Percentiles rank a stretch among this genome's conserved stretches.
These are phyloP conservation scores for Corymbia citriodora DNA, from an alignment of 441 rosid species.

Conservation along the genomic window DNA sequence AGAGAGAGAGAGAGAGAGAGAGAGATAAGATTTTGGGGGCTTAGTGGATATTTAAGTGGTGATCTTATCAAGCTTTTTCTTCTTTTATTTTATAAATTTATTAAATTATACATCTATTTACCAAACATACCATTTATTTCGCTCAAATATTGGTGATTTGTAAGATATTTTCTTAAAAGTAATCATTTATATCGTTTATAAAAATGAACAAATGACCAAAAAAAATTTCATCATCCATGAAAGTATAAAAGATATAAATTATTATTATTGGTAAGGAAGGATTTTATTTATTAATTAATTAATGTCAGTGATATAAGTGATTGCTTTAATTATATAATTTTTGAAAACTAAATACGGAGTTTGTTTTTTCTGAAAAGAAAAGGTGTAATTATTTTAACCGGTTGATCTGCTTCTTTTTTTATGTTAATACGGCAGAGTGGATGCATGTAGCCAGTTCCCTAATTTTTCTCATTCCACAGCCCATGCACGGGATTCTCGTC, in stretches of 20 bases:
- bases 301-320: rapidly evolving
- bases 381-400: background rate
- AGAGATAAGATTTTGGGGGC: background rate
- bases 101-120: background rate
- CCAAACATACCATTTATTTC: background rate
- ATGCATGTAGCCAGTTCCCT: background rate
- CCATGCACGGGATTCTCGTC: background rate
- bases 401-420: background rate
- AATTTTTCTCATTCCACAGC: background rate
- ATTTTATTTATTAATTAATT: background rate
- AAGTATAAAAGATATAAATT: background rate
- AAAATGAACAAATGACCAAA: too few species aligned
- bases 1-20: background rate
- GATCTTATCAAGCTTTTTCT: background rate
- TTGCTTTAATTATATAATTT: background rate
- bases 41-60: background rate
- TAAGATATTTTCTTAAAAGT: too few species aligned
- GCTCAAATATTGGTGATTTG: background rate
- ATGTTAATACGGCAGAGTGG: background rate
- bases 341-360: background rate
- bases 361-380: background rate
- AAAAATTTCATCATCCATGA: rapidly evolving
- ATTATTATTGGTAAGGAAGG: background rate
- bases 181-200: too few species aligned
- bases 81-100: background rate